Percentiles rank a stretch among this genome's conserved stretches.
These are phyloP conservation scores for Teratosphaeria gauchensis DNA, from an alignment of 2,329 filamentous ascomycete species.

Conservation along the genomic window DNA sequence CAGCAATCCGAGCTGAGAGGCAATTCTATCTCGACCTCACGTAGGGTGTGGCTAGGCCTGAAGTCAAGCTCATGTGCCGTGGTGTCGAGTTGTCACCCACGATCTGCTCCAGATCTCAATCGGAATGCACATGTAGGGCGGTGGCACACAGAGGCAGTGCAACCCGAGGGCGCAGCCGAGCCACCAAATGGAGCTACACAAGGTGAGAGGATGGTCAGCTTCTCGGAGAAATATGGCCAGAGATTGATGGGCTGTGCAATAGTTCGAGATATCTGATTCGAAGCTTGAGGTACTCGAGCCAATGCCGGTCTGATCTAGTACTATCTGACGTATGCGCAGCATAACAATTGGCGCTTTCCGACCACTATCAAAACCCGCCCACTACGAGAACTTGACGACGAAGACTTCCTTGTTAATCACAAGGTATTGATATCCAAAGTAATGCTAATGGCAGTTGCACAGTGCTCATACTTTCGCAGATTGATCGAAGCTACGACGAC, in stretches of 20 bases:
- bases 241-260: constrained; percentile 11
- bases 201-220: not conserved
- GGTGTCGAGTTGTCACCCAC: not conserved
- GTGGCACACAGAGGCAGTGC: constrained; percentile 7
- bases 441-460: not conserved
- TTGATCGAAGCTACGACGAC: constrained; percentile 27
- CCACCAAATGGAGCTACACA: constrained; percentile 7
- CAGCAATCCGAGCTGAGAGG: not conserved
- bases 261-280: constrained; percentile 24
- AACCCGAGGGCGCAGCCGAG: not conserved
- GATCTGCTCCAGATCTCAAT: not conserved
- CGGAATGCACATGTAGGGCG: constrained; percentile 9
- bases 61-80: constrained; percentile 1
- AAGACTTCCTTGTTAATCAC: constrained; percentile 25
- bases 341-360: constrained; percentile 25
- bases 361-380: constrained; percentile 19
- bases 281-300: constrained; percentile 18
- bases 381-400: constrained; percentile 21
- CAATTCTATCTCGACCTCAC: not conserved
- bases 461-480: constrained; percentile 7
- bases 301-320: not conserved
- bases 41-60: not conserved
- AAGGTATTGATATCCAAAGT: constrained; percentile 12
- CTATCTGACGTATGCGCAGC: constrained; percentile 9
- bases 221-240: not conserved